Percentiles rank a stretch among this genome's conserved stretches.
Conservation (phyloP, 352 stramenopile species). For the Globisporangium apiculatum region DNA sequence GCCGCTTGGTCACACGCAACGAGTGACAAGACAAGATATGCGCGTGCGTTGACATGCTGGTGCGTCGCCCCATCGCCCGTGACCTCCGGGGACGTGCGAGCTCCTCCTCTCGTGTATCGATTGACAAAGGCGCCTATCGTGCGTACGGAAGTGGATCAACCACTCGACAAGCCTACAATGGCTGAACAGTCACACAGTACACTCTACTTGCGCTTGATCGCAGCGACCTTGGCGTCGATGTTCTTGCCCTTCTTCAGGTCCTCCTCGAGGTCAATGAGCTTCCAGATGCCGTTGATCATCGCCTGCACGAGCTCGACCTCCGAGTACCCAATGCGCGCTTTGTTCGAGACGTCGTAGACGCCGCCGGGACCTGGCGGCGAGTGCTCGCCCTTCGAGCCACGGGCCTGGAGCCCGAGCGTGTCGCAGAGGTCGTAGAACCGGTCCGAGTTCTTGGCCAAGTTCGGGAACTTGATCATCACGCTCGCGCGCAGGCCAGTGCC, state of each 20-base stretch:
- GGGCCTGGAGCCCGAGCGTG: slow-evolving; percentile 72
- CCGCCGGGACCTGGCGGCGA: slow-evolving; percentile 71
- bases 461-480: slow-evolving; percentile 83
- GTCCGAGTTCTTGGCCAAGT: slow-evolving; percentile 63
- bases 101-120: background rate
- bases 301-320: slow-evolving; percentile 94
- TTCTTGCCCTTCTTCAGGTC: slow-evolving; percentile 78
- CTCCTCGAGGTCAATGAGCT: slow-evolving; percentile 91
- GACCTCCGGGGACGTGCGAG: background rate
- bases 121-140: too few relatives aligned
- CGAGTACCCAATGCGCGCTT: slow-evolving; percentile 89
- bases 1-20: too few relatives aligned
- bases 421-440: slow-evolving; percentile 67
- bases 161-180: too few relatives aligned
- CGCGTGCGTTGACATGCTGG: slow-evolving; percentile 4
- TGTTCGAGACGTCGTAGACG: slow-evolving; percentile 94
- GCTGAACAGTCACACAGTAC: too few relatives aligned
- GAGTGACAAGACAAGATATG: slow-evolving; percentile 4
- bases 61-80: background rate
- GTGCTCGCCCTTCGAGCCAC: slow-evolving; percentile 79
- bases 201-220: slow-evolving; percentile 30
- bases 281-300: slow-evolving; percentile 92
- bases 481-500: slow-evolving; percentile 80
- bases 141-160: too few relatives aligned
- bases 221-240: slow-evolving; percentile 53